A percentile compares a stretch with the other conserved stretches of the same genome.
Evolutionary conservation across 2,329 filamentous ascomycete genomes (phyloP).

Genomic region (Alternaria dauci): DNA sequence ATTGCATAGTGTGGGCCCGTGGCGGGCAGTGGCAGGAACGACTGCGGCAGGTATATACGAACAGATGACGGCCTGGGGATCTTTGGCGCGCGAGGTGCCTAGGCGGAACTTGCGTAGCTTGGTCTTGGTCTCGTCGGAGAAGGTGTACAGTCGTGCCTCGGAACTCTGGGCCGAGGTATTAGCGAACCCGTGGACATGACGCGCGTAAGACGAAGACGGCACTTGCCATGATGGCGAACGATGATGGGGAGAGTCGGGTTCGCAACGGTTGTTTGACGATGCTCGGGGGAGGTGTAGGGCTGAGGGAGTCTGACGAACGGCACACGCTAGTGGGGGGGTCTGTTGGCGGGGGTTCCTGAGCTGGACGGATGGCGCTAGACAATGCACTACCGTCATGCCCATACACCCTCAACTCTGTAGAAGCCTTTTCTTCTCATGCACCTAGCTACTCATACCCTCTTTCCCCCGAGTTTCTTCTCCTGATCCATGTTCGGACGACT

Average conservation of each 20-base stretch:
- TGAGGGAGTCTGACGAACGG: conserved; percentile 24
- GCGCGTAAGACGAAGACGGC: not conserved
- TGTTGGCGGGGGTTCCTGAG: conserved; percentile 19
- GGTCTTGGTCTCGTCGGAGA: conserved; percentile 88
- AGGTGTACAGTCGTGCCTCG: conserved; percentile 89
- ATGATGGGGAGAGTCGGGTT: conserved; percentile 6
- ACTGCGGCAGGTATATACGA: conserved; percentile 52
- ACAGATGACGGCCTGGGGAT: conserved; percentile 95
- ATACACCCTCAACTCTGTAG: conserved; percentile 12
- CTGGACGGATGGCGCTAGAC: conserved; percentile 22
- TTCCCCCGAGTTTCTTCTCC: not conserved
- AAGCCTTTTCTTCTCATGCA: conserved; percentile 21
- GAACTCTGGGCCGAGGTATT: conserved; percentile 62
- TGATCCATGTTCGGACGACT: conserved; percentile 76
- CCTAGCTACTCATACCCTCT: conserved; percentile 28
- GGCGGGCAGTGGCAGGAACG: conserved; percentile 3
- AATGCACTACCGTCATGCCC: conserved; percentile 10
- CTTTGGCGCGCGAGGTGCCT: conserved; percentile 83
- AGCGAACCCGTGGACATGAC: not conserved
- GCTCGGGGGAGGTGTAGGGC: conserved; percentile 25
- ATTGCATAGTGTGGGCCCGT: conserved; percentile 3
- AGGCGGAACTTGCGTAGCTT: conserved; percentile 94
- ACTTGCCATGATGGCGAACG: conserved; percentile 31
- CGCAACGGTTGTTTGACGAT: conserved; percentile 14
- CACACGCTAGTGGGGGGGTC: conserved; percentile 19